Evolutionary conservation across 345 rosid genomes (phyloP).

Genomic region (Streptanthus diversifolius): DNA sequence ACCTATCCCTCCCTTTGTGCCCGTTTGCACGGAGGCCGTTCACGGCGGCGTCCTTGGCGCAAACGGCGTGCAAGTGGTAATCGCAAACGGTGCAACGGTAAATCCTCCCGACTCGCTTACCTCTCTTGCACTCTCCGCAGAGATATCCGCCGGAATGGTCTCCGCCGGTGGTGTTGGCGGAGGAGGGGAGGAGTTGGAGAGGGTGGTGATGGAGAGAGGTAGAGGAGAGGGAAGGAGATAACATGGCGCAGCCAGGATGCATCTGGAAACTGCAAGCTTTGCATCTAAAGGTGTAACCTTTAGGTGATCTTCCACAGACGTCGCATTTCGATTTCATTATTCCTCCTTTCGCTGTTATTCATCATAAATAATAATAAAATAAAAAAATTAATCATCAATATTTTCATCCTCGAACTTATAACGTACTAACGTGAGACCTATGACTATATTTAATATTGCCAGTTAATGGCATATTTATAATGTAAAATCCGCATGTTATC

Average conservation of each 20-base stretch:
- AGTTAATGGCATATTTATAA: neutral
- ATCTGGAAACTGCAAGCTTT: conserved; percentile 62
- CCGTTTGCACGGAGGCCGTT: conserved; percentile 65
- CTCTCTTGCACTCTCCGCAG: conserved; percentile 70
- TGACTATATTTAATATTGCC: neutral
- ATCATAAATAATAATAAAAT: neutral
- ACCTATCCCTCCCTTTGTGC: conserved; percentile 43
- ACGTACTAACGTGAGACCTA: neutral
- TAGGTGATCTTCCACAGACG: conserved; percentile 55
- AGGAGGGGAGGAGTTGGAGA: conserved; percentile 44
- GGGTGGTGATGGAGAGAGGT: conserved; percentile 58
- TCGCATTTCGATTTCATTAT: conserved; percentile 68
- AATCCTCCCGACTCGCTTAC: conserved; percentile 54
- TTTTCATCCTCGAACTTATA: neutral
- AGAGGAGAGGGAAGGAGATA: conserved; percentile 46
- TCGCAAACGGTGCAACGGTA: conserved; percentile 69
- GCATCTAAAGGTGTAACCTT: conserved; percentile 72
- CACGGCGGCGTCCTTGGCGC: conserved; percentile 62
- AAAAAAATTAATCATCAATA: neutral
- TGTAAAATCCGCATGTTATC: neutral
- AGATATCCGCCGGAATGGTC: conserved; percentile 16
- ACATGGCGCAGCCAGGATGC: conserved; percentile 87
- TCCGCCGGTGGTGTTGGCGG: conserved; percentile 3
- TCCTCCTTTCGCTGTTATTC: conserved; percentile 52
- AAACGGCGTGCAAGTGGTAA: conserved; percentile 75